Conservation (phyloP, 176 grass and related monocot genomes). For the Oryza longistaminata region DNA sequence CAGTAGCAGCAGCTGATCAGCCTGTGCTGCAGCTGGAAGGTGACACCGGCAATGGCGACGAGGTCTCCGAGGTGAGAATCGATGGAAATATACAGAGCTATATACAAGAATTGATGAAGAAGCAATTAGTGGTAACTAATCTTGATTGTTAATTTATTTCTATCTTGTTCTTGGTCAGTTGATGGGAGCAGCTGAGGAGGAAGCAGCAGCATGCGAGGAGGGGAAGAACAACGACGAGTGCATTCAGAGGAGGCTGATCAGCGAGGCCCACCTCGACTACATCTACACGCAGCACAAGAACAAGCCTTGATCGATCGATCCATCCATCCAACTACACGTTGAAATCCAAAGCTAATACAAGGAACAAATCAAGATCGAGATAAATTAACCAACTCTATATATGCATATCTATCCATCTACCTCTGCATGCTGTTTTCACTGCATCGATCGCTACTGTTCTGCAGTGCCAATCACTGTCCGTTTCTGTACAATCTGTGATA, state of each 20-base stretch:
- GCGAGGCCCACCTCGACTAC: slow-evolving; percentile 70
- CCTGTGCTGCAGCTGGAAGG: too few relatives aligned
- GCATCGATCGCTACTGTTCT: neutral
- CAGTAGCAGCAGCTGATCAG: neutral
- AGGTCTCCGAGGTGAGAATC: neutral
- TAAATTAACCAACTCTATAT: neutral
- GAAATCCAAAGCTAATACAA: neutral
- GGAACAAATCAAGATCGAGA: neutral
- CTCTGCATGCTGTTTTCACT: neutral
- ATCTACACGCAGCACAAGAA: slow-evolving; percentile 75
- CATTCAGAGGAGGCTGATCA: slow-evolving; percentile 54
- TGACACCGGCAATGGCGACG: neutral
- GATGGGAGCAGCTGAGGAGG: neutral
- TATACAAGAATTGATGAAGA: too few relatives aligned
- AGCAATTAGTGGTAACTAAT: too few relatives aligned
- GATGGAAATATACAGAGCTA: neutral
- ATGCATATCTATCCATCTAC: neutral
- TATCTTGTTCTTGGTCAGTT: neutral
- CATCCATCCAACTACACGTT: neutral
- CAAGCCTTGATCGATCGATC: slow-evolving; percentile 35
- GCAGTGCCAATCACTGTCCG: neutral
- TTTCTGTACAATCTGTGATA: neutral
- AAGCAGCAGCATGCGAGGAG: slow-evolving; percentile 19
- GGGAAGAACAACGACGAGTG: slow-evolving; percentile 27
- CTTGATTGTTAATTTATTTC: too few relatives aligned